A percentile compares a stretch with the other conserved stretches of the same genome.
These are phyloP conservation scores for Colletotrichum sublineola DNA, from an alignment of 2,329 filamentous ascomycete genomes.

Conservation along the genomic window DNA sequence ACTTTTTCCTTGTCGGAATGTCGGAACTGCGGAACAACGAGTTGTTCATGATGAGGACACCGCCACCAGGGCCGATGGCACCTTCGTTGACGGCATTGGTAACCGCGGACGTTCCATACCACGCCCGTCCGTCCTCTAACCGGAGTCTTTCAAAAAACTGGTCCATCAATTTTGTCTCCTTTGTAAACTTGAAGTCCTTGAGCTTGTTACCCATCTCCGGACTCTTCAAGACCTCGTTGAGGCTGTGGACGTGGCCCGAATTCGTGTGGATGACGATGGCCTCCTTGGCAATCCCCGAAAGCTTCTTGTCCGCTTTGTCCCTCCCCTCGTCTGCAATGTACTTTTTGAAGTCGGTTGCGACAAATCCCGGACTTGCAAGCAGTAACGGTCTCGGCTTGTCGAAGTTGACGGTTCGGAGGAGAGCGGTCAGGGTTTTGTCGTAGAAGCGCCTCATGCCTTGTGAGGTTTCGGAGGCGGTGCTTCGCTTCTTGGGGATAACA, in stretches of 20 bases:
- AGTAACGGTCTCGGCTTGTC: slow-evolving; percentile 78
- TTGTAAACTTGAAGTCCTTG: slow-evolving; percentile 88
- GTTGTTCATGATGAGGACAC: slow-evolving; percentile 88
- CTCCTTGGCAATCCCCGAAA: slow-evolving; percentile 72
- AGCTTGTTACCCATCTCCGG: slow-evolving; percentile 82
- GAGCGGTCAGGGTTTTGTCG: slow-evolving; percentile 79
- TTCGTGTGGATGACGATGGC: slow-evolving; percentile 85
- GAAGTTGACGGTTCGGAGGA: slow-evolving; percentile 85
- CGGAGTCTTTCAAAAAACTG: slow-evolving; percentile 83
- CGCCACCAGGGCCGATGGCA: slow-evolving; percentile 88
- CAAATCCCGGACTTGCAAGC: slow-evolving; percentile 90
- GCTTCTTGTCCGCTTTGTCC: slow-evolving; percentile 74
- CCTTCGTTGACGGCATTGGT: slow-evolving; percentile 87
- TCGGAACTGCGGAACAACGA: slow-evolving; percentile 87
- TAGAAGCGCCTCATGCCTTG: slow-evolving; percentile 84
- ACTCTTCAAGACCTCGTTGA: slow-evolving; percentile 88
- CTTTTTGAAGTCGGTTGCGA: slow-evolving; percentile 82
- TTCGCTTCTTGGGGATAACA: slow-evolving; percentile 75
- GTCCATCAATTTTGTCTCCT: slow-evolving; percentile 88
- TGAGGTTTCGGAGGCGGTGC: slow-evolving; percentile 73
- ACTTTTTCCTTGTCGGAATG: slow-evolving; percentile 80
- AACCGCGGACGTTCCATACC: slow-evolving; percentile 89
- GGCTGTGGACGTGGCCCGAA: slow-evolving; percentile 86
- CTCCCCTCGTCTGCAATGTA: slow-evolving; percentile 75
- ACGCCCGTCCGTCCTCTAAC: slow-evolving; percentile 87